Conservation (phyloP, 2,329 filamentous ascomycete species). For the Penicillium glabrum region DNA sequence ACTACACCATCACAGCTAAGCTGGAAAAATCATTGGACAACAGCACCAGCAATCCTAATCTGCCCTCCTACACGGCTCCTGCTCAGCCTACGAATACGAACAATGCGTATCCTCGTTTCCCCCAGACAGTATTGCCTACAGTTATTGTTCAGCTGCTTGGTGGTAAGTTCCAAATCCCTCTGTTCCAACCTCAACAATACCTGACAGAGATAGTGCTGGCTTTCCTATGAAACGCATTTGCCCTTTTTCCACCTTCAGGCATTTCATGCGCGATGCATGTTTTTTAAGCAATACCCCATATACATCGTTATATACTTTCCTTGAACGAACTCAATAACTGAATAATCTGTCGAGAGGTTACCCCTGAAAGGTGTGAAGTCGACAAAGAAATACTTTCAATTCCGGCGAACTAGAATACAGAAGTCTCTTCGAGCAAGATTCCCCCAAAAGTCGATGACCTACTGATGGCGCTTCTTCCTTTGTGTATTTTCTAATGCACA, state of each 20-base stretch:
- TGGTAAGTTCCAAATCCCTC: not conserved
- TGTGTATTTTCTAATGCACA: too few relatives aligned
- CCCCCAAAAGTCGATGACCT: too few relatives aligned
- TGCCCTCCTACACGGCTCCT: slow-evolving; percentile 7
- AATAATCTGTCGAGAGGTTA: too few relatives aligned
- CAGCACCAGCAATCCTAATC: slow-evolving; percentile 6
- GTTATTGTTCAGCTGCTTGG: not conserved
- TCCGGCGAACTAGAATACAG: too few relatives aligned
- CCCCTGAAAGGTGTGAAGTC: too few relatives aligned
- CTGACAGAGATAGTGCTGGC: not conserved
- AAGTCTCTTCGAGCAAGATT: too few relatives aligned
- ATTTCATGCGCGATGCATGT: not conserved
- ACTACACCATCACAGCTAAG: slow-evolving; percentile 1
- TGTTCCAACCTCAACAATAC: not conserved
- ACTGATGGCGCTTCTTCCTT: too few relatives aligned
- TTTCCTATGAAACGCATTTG: not conserved
- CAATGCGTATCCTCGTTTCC: not conserved
- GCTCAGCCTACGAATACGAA: slow-evolving; percentile 4
- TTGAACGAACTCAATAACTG: too few relatives aligned
- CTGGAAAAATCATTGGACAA: slow-evolving; percentile 8
- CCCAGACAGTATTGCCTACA: not conserved
- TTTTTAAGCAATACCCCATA: not conserved
- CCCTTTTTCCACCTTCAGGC: not conserved
- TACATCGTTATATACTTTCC: too few relatives aligned
- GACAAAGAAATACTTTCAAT: too few relatives aligned